Percentiles rank a stretch among this genome's conserved stretches.
Conservation (phyloP, 805 yeast species). For the Ogataea sp. region DNA sequence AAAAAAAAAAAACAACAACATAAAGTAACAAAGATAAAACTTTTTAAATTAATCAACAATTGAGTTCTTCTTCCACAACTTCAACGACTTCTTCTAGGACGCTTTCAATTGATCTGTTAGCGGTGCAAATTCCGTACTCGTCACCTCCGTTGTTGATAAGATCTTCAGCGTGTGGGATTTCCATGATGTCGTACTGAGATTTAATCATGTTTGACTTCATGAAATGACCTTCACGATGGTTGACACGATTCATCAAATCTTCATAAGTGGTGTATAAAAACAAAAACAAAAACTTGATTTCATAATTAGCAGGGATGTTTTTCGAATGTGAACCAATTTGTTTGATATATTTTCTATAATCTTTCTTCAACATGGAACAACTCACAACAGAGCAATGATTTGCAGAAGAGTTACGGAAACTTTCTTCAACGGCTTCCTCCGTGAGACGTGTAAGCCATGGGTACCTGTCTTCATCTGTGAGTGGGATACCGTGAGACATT, state of each 20-base stretch:
- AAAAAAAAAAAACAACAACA: too few species aligned
- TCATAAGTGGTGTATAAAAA: slow-evolving; percentile 60
- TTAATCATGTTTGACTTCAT: slow-evolving; percentile 84
- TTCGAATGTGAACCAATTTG: slow-evolving; percentile 15
- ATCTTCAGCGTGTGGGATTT: slow-evolving; percentile 47
- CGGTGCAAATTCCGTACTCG: slow-evolving; percentile 7
- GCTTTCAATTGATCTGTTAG: slow-evolving; percentile 3
- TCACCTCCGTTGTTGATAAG: slow-evolving; percentile 5
- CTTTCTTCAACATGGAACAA: slow-evolving; percentile 77
- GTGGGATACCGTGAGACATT: slow-evolving; percentile 75
- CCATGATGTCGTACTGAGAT: slow-evolving; percentile 69
- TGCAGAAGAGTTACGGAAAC: slow-evolving; percentile 21
- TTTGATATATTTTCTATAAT: slow-evolving; percentile 60
- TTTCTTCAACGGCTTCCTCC: slow-evolving; percentile 28
- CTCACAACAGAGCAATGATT: slow-evolving; percentile 46
- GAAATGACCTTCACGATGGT: slow-evolving; percentile 59
- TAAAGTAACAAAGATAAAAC: too few species aligned
- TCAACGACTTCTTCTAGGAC: slow-evolving; percentile 12
- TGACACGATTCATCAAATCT: slow-evolving; percentile 53
- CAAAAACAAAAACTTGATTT: slow-evolving; percentile 45
- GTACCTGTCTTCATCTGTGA: slow-evolving; percentile 88
- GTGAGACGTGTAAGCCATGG: slow-evolving; percentile 68
- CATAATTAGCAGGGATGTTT: slow-evolving; percentile 10
- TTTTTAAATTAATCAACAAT: too few species aligned
- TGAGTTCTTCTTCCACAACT: slow-evolving; percentile 9